Percentiles rank a stretch among this genome's conserved stretches.
Evolutionary conservation across 768 basidiomycete species (phyloP).

Genomic region (Lactarius evosmus): DNA sequence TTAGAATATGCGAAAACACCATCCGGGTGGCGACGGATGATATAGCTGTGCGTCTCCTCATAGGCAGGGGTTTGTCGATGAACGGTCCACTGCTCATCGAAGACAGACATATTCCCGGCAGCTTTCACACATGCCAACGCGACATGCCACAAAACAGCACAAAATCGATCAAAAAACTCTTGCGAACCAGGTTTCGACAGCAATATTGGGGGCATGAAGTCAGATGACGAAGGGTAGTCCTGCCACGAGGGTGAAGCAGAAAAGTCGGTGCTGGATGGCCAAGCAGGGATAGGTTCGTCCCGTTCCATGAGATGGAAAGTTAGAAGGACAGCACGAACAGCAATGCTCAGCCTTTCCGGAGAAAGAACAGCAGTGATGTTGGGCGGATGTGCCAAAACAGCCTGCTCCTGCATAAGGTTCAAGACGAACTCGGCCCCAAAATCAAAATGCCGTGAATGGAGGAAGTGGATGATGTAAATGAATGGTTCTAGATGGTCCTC

Average conservation of each 20-base stretch:
- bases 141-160: constrained; percentile 53
- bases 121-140: constrained; percentile 56
- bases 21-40: constrained; percentile 67
- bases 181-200: constrained; percentile 63
- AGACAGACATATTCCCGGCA: constrained; percentile 74
- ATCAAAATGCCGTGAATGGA: constrained; percentile 80
- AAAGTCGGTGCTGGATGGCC: constrained; percentile 79
- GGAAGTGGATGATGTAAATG: constrained; percentile 75
- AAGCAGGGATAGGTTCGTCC: constrained; percentile 64
- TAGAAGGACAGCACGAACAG: constrained; percentile 71
- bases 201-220: constrained; percentile 53
- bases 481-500: constrained; percentile 80
- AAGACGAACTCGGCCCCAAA: constrained; percentile 79
- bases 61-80: constrained; percentile 55
- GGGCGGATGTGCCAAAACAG: constrained; percentile 43
- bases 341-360: constrained; percentile 71
- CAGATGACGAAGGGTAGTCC: constrained; percentile 71
- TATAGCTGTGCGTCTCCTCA: constrained; percentile 66
- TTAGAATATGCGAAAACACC: constrained; percentile 65
- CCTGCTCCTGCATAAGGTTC: constrained; percentile 73
- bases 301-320: constrained; percentile 70
- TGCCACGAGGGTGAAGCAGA: constrained; percentile 47
- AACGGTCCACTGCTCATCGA: constrained; percentile 80
- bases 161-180: constrained; percentile 67
- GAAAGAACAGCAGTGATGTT: constrained; percentile 47